Conservation (phyloP, 2,329 filamentous ascomycete species). For the Colletotrichum chlorophyti region DNA sequence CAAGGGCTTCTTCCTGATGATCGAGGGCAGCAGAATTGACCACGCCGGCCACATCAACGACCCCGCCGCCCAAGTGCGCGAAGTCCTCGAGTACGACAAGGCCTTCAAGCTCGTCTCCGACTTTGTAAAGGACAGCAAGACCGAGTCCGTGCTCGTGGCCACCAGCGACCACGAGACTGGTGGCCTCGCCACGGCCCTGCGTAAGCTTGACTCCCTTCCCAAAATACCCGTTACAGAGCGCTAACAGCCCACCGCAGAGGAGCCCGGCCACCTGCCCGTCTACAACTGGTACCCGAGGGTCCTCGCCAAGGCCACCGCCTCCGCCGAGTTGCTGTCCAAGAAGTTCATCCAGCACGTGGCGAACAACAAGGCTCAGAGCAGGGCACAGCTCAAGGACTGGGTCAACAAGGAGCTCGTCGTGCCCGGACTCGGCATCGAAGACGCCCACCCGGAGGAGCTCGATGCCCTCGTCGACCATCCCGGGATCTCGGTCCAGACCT, state of each 20-base stretch:
- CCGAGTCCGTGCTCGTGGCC: slow-evolving; percentile 81
- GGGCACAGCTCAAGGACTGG: slow-evolving; percentile 62
- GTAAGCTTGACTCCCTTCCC: slow-evolving; percentile 48
- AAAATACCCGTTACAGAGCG: slow-evolving; percentile 45
- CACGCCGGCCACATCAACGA: slow-evolving; percentile 91
- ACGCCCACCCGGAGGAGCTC: slow-evolving; percentile 77
- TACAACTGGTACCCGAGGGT: slow-evolving; percentile 83
- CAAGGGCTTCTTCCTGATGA: slow-evolving; percentile 98
- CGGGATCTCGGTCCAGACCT: slow-evolving; percentile 59
- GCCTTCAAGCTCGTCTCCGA: slow-evolving; percentile 84
- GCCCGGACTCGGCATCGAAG: slow-evolving; percentile 76
- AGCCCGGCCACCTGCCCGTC: slow-evolving; percentile 58
- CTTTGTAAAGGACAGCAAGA: slow-evolving; percentile 78
- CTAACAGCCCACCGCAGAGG: slow-evolving; percentile 49
- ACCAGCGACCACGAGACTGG: slow-evolving; percentile 98
- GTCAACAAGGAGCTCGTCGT: slow-evolving; percentile 73
- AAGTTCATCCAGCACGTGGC: slow-evolving; percentile 68
- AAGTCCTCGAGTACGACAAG: slow-evolving; percentile 94
- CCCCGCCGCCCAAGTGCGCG: slow-evolving; percentile 83
- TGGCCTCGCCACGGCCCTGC: slow-evolving; percentile 81
- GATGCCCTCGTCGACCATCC: slow-evolving; percentile 66
- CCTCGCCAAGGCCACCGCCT: slow-evolving; percentile 78
- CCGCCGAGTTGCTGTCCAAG: slow-evolving; percentile 72
- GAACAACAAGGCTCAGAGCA: slow-evolving; percentile 37
- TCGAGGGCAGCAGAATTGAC: slow-evolving; percentile 95